Percentiles rank a stretch among this genome's conserved stretches.
phyloP scores from a whole-genome alignment of 192 early-diverging fungal genomes.

The Paraglomus brasilianum region DNA sequence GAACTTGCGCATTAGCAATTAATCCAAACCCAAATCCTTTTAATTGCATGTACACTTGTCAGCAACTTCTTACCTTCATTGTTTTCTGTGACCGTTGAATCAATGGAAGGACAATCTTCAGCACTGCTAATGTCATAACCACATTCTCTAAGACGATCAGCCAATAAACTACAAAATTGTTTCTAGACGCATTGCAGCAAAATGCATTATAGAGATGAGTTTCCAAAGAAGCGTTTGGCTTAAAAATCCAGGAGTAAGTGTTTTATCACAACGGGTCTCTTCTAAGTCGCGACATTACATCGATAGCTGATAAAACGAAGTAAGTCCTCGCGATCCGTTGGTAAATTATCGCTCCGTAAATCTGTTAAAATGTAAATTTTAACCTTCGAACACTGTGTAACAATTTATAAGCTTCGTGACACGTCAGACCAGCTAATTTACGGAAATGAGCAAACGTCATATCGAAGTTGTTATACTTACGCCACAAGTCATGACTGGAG shows the following conservation, averaged over 20 bases:
- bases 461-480: conserved; percentile 21
- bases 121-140: neutral
- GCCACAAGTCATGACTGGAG: neutral
- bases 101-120: neutral
- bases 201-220: conserved; percentile 18
- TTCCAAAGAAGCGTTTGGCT: conserved; percentile 11
- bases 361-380: conserved; percentile 6
- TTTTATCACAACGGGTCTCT: conserved; percentile 8
- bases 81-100: conserved; percentile 1
- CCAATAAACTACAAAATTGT: conserved; percentile 13
- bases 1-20: neutral
- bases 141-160: neutral
- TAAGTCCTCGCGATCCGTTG: neutral
- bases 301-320: conserved; percentile 4
- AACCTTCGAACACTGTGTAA: neutral
- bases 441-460: conserved; percentile 1
- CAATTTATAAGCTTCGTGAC: conserved; percentile 6
- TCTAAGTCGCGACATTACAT: conserved; percentile 3
- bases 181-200: conserved; percentile 5
- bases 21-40: neutral
- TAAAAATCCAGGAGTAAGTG: conserved; percentile 7
- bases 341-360: neutral
- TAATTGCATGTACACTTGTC: neutral
- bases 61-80: conserved; percentile 1
- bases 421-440: neutral